A percentile compares a stretch with the other conserved stretches of the same genome.
phyloP scores from a whole-genome alignment of 441 rosid species.

The Adansonia rubrostipa region DNA sequence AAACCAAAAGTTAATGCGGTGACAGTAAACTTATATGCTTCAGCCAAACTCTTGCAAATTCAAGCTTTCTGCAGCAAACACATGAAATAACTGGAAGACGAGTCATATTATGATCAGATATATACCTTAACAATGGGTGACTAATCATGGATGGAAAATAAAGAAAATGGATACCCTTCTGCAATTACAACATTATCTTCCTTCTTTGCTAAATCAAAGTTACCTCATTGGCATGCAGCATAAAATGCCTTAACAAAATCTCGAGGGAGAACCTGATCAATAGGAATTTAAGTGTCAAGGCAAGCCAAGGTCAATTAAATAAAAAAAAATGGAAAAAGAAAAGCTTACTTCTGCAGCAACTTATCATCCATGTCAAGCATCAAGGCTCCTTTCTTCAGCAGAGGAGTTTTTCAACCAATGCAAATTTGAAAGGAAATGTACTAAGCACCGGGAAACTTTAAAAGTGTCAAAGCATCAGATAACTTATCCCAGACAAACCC shows the following conservation, averaged over 20 bases:
- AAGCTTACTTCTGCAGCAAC: neutral
- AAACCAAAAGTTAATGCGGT: constrained; percentile 17
- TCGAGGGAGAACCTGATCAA: constrained; percentile 67
- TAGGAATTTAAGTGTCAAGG: constrained; percentile 24
- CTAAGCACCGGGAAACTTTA: neutral
- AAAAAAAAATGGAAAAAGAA: neutral
- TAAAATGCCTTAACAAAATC: constrained; percentile 65
- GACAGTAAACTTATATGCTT: constrained; percentile 78
- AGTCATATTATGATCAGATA: constrained; percentile 24
- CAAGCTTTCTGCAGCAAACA: constrained; percentile 84
- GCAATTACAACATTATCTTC: constrained; percentile 79
- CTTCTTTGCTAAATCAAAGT: constrained; percentile 88
- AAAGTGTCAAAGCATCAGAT: constrained; percentile 21
- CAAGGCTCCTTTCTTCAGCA: constrained; percentile 6
- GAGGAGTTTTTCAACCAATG: neutral
- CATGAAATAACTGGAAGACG: constrained; percentile 67
- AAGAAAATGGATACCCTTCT: constrained; percentile 74
- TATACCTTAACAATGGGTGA: constrained; percentile 2
- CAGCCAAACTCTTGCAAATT: constrained; percentile 77
- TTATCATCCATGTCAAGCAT: neutral
- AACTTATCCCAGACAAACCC: constrained; percentile 85
- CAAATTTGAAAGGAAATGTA: neutral
- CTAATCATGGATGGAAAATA: constrained; percentile 5
- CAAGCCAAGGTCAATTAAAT: constrained; percentile 9
- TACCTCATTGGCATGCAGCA: constrained; percentile 79